These are phyloP conservation scores for Cladobotryum protrusum DNA, from an alignment of 2,329 filamentous ascomycete genomes.

Conservation along the genomic window DNA sequence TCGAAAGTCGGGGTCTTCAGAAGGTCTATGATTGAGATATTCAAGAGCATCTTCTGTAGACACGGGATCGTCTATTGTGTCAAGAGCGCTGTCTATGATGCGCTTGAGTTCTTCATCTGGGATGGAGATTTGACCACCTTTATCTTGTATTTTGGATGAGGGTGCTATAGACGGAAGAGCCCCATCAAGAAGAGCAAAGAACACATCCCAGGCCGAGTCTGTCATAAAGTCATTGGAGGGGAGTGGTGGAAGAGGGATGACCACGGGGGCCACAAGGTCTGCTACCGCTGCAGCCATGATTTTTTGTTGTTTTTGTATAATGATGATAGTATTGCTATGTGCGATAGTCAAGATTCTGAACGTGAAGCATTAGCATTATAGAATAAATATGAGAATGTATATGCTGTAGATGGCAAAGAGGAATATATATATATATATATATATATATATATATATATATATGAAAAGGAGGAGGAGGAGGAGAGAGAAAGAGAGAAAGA, in stretches of 20 bases:
- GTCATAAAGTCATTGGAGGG: slow-evolving; percentile 34
- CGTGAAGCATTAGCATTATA: too few relatives aligned
- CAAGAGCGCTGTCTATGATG: slow-evolving; percentile 34
- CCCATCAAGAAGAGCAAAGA: slow-evolving; percentile 51
- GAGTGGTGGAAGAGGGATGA: slow-evolving; percentile 19
- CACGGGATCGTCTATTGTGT: slow-evolving; percentile 32
- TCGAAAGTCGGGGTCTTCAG: slow-evolving; percentile 47
- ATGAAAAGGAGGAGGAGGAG: not conserved
- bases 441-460: too few relatives aligned
- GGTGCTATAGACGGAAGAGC: slow-evolving; percentile 53
- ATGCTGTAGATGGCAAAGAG: too few relatives aligned
- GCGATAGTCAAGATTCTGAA: not conserved
- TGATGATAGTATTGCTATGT: not conserved
- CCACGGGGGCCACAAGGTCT: slow-evolving; percentile 6
- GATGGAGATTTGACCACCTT: slow-evolving; percentile 37
- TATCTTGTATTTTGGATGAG: slow-evolving; percentile 32
- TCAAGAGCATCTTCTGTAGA: slow-evolving; percentile 40
- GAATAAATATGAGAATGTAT: not conserved
- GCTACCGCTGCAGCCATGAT: slow-evolving; percentile 6
- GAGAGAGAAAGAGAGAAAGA: not conserved
- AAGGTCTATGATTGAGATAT: slow-evolving; percentile 48
- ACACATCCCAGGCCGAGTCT: slow-evolving; percentile 46
- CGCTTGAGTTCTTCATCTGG: slow-evolving; percentile 44
- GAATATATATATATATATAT: too few relatives aligned
- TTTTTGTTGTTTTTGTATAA: not conserved